A percentile compares a stretch with the other conserved stretches of the same genome.
phyloP scores from a whole-genome alignment of 768 basidiomycete genomes.

The Collybia sp. region DNA sequence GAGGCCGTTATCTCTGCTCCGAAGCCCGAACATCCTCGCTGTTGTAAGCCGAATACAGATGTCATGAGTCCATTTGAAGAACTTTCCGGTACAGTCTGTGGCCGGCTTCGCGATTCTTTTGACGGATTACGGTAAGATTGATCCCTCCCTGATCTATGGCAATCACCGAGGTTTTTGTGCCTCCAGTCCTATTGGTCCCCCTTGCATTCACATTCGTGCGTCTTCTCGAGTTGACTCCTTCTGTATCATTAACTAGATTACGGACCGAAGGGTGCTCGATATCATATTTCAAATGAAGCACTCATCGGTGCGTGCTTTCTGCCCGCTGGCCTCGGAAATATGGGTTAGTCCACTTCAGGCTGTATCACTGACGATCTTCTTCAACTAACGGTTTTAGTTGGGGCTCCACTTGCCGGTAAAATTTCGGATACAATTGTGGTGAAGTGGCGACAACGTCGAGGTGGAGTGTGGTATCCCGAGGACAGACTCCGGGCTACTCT shows the following conservation, averaged over 20 bases:
- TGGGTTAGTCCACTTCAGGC: not conserved
- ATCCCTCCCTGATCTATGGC: not conserved
- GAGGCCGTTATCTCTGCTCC: constrained; percentile 40
- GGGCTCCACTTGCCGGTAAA: constrained; percentile 40
- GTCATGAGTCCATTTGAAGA: not conserved
- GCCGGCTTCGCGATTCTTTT: not conserved
- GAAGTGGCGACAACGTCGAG: constrained; percentile 30
- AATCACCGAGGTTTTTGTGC: not conserved
- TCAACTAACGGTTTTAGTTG: constrained; percentile 24
- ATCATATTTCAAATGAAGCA: not conserved
- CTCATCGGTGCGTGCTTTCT: not conserved
- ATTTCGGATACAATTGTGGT: constrained; percentile 39
- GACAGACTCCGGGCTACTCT: constrained; percentile 41
- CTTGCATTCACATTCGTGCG: constrained; percentile 11
- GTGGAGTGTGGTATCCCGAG: constrained; percentile 45
- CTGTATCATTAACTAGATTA: no score
- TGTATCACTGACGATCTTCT: not conserved
- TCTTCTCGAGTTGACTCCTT: no score
- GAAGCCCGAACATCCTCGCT: constrained; percentile 56
- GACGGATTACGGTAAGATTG: not conserved
- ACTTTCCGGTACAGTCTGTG: not conserved
- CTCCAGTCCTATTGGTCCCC: constrained; percentile 20
- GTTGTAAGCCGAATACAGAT: constrained; percentile 32
- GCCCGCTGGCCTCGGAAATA: not conserved
- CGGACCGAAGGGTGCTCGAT: not conserved